Conservation (phyloP, 768 basidiomycete genomes). For the Porphyrellus cyaneotinctus region DNA sequence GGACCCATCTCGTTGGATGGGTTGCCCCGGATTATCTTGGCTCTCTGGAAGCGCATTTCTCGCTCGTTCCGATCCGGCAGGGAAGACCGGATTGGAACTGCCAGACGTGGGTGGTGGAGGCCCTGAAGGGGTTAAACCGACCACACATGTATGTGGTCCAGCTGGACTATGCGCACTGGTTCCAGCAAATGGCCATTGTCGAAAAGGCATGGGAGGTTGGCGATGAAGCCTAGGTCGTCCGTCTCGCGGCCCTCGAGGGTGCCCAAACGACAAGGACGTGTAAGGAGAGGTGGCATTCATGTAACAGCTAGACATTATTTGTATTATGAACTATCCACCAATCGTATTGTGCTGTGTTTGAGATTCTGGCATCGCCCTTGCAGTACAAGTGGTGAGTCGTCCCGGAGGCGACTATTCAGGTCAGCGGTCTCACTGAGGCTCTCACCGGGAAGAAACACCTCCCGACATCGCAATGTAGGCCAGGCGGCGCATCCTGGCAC, state of each 20-base stretch:
- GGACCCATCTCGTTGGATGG: conserved; percentile 13
- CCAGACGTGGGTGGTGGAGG: conserved; percentile 23
- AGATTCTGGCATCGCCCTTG: background rate
- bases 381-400: no score
- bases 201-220: conserved; percentile 17
- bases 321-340: background rate
- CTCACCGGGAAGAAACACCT: no score
- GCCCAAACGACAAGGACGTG: background rate
- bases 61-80: conserved; percentile 11
- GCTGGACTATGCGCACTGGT: conserved; percentile 11
- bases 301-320: background rate
- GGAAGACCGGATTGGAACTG: background rate
- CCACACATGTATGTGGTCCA: conserved; percentile 16
- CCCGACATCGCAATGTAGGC: no score
- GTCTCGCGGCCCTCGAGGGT: background rate
- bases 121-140: conserved; percentile 9
- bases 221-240: conserved; percentile 6
- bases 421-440: no score
- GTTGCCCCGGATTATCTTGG: background rate
- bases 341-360: background rate
- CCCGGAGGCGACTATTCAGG: no score
- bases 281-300: background rate
- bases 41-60: background rate
- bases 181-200: conserved; percentile 14
- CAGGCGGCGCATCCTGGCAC: no score